Conservation (phyloP, 75 land plant species). For the Adiantum capillusveneris region DNA sequence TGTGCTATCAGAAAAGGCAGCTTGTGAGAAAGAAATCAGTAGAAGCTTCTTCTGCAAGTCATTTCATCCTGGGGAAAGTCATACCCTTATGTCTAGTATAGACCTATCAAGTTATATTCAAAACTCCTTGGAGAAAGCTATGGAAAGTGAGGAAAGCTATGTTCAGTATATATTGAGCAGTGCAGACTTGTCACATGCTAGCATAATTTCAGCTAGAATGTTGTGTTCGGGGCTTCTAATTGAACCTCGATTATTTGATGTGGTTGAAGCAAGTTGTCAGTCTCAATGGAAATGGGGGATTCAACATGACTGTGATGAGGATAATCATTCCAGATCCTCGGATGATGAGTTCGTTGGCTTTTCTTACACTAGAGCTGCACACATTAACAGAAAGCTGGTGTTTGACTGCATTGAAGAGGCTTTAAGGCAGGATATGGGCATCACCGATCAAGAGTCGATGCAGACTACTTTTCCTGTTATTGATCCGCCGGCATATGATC, state of each 20-base stretch:
- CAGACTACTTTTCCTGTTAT: not conserved
- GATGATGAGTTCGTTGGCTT: too few species aligned
- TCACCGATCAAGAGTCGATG: not conserved
- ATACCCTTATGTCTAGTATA: not conserved
- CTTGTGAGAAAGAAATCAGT: too few species aligned
- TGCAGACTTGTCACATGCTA: not conserved
- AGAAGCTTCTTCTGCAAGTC: too few species aligned
- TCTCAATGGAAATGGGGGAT: not conserved
- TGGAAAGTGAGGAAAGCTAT: not conserved
- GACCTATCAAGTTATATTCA: too few species aligned
- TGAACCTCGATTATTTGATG: not conserved
- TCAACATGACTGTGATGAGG: not conserved
- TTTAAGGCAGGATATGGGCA: constrained; percentile 14
- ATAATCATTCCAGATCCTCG: too few species aligned
- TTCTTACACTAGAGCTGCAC: not conserved
- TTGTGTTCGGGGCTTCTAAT: not conserved
- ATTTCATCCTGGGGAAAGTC: not conserved
- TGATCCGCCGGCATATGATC: not conserved
- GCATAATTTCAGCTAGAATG: not conserved
- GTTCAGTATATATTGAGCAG: not conserved
- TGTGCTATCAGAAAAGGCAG: too few species aligned
- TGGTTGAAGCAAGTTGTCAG: not conserved
- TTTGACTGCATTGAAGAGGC: constrained; percentile 51
- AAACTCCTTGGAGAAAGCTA: too few species aligned
- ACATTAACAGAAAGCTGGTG: constrained; percentile 27